Evolutionary conservation across 306 rosid species (phyloP).

Genomic region (Hippophae rhamnoides): DNA sequence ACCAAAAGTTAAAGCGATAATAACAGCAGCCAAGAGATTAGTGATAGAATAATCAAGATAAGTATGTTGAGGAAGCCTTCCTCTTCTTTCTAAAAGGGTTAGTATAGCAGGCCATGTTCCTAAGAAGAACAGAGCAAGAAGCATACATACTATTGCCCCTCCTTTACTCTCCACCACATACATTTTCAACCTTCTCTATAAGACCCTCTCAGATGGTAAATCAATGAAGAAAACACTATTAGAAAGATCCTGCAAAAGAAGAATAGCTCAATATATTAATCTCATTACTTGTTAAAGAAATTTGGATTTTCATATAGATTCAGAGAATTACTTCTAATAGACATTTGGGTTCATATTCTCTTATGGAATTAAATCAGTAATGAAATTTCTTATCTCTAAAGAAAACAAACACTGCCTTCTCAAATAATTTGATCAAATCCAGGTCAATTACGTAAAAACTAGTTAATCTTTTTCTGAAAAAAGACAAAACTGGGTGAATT

Average conservation of each 20-base stretch:
- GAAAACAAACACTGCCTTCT: neutral
- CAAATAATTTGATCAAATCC: neutral
- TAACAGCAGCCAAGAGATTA: constrained; percentile 69
- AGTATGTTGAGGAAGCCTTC: constrained; percentile 93
- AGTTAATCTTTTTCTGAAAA: too few relatives aligned
- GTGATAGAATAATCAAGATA: constrained; percentile 82
- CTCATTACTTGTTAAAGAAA: neutral
- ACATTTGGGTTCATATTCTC: too few relatives aligned
- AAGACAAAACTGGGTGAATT: too few relatives aligned
- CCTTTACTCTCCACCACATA: constrained; percentile 79
- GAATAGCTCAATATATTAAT: neutral
- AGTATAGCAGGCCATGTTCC: constrained; percentile 92
- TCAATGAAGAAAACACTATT: constrained; percentile 18
- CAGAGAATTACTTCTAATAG: too few relatives aligned
- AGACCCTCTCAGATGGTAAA: constrained; percentile 23
- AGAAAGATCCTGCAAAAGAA: constrained; percentile 33
- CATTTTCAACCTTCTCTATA: constrained; percentile 38
- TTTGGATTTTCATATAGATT: too few relatives aligned
- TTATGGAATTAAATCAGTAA: too few relatives aligned
- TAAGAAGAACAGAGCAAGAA: constrained; percentile 51
- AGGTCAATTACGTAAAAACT: neutral
- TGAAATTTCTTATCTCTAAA: too few relatives aligned
- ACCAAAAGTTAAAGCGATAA: constrained; percentile 82
- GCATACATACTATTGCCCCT: constrained; percentile 82
- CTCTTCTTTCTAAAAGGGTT: constrained; percentile 67